A percentile compares a stretch with the other conserved stretches of the same genome.
phyloP scores from a whole-genome alignment of 257 asterid genomes.

The Solanum medicagineum region DNA sequence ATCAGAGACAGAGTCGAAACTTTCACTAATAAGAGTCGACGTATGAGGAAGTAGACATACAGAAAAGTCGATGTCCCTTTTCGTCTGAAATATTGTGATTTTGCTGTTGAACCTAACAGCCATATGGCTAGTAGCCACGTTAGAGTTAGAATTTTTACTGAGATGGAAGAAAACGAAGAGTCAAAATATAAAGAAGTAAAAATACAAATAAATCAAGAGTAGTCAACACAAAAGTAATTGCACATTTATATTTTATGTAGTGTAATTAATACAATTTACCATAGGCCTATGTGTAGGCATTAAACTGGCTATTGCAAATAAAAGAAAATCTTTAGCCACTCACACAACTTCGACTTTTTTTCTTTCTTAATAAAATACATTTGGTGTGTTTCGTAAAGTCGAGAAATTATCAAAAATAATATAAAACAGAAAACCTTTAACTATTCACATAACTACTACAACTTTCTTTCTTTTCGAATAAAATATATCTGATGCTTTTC shows the following conservation, averaged over 20 bases:
- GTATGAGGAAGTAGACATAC: too few species aligned
- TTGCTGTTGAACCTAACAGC: neutral
- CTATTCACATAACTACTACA: too few species aligned
- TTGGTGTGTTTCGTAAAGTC: too few species aligned
- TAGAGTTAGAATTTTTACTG: too few species aligned
- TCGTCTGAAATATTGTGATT: neutral
- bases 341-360: too few species aligned
- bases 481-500: too few species aligned
- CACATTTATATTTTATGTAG: neutral
- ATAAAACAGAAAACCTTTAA: too few species aligned
- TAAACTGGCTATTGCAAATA: neutral
- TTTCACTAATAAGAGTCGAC: neutral
- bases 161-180: too few species aligned
- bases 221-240: neutral
- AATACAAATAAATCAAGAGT: rapidly evolving
- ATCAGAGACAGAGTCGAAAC: rapidly evolving
- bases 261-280: neutral
- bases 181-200: neutral
- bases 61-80: neutral
- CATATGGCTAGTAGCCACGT: neutral
- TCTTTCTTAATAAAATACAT: too few species aligned
- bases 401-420: too few species aligned
- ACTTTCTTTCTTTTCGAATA: too few species aligned
- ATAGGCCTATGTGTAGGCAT: neutral
- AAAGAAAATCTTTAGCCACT: too few species aligned